Evolutionary conservation across 2,329 filamentous ascomycete genomes (phyloP), one percentile per base, ranked within the genome.

Genomic region (Sphaerulina populicola): DNA sequence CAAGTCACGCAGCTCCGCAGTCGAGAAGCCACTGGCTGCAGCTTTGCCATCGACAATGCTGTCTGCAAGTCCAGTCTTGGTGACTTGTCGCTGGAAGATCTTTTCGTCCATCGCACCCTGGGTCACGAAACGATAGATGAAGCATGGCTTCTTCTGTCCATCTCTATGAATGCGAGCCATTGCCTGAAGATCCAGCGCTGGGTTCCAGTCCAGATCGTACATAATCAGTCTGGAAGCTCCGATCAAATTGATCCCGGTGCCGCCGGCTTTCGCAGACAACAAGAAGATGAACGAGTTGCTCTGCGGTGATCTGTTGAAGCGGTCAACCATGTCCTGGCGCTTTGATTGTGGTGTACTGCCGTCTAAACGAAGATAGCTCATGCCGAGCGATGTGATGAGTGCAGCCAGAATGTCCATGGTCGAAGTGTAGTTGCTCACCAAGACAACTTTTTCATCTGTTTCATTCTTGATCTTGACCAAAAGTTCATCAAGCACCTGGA

Each of bases 181-280:
- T 6, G 84, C 83, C 64, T 88, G 84, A 15, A 84, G 70, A 60
- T 88, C 84, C 0, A 81, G 85, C 0, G 82, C 81, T 1, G 84
- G 84, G 60, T 88, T 88, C 84, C 84, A 88, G 67, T 87, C 84
- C 7, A 85, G 78, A 59, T 88, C 84, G 59, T 85, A 87, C 1
- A 88, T 77, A 4, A 87, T 71, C 2, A 88, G 75, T 18, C 84
- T 77, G 30, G 80, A 84, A 4, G 83, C 84, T 8, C 84, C 84
- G 44, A 84, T 82, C 4, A 88, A 73, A 60, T 87, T 87, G 41
- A 88, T 71, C 1, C 84, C 84, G 1, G 79, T 76, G 3, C 84
- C 84, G 4, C 84, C 84, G 37, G 82, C 80, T 66, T 86, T 87
- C 1, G 84, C 83, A 12, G 83, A 87, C 0, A 88, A 76, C 3